These are phyloP conservation scores for Brassica cretica DNA, from an alignment of 345 rosid species.

Conservation along the genomic window DNA sequence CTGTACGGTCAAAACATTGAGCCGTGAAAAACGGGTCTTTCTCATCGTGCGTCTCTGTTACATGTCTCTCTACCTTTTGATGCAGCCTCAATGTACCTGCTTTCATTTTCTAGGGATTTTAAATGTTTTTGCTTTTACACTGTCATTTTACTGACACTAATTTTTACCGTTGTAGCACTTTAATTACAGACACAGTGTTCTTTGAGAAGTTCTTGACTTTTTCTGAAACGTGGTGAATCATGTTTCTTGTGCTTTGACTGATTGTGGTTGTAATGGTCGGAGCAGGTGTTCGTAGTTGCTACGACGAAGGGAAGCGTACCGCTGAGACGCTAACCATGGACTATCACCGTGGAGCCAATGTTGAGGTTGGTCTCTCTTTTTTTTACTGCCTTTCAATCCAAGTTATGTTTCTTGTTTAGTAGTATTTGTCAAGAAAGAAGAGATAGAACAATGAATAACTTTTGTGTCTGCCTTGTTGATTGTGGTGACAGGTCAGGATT, in stretches of 20 bases:
- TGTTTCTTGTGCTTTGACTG: constrained; percentile 17
- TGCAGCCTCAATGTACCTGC: constrained; percentile 6
- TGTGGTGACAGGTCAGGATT: constrained; percentile 58
- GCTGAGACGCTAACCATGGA: constrained; percentile 86
- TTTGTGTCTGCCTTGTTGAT: constrained; percentile 8
- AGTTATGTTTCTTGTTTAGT: not conserved
- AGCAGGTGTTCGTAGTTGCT: constrained; percentile 79
- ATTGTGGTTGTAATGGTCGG: constrained; percentile 7
- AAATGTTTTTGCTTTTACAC: not conserved
- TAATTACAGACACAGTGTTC: not conserved
- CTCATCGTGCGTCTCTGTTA: constrained; percentile 34
- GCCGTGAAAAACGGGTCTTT: constrained; percentile 33
- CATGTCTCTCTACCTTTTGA: constrained; percentile 29
- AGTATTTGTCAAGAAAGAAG: not conserved
- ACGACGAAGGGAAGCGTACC: constrained; percentile 87
- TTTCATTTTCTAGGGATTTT: not conserved
- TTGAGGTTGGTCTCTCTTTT: constrained; percentile 51
- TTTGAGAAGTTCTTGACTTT: not conserved
- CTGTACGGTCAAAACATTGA: constrained; percentile 33
- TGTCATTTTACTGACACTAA: not conserved
- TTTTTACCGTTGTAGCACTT: not conserved
- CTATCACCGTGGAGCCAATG: constrained; percentile 69
- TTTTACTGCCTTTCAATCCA: not conserved
- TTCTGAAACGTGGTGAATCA: not conserved
- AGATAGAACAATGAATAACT: not conserved